These are phyloP conservation scores for Aspergillus carlsbadensis DNA, from an alignment of 495 filamentous ascomycete genomes.

Conservation along the genomic window DNA sequence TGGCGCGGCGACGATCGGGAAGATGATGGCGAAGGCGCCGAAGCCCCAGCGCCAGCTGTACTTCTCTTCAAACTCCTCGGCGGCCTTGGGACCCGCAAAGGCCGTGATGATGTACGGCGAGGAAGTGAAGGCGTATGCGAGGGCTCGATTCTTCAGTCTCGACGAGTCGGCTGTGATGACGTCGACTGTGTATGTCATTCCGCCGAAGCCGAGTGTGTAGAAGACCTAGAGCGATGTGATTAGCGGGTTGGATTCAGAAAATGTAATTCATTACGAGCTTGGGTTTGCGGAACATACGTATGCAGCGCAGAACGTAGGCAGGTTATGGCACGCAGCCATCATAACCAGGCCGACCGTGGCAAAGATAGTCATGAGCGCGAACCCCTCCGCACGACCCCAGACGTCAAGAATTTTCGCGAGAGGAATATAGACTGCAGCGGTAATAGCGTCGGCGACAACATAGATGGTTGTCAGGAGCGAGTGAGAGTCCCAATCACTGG, in stretches of 20 bases:
- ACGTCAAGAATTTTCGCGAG: slow-evolving; percentile 66
- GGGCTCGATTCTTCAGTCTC: slow-evolving; percentile 53
- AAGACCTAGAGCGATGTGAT: slow-evolving; percentile 29
- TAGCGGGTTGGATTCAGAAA: no score
- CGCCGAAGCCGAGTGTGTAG: slow-evolving; percentile 54
- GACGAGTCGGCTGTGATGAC: slow-evolving; percentile 64
- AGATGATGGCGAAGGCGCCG: slow-evolving; percentile 57
- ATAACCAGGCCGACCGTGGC: slow-evolving; percentile 43
- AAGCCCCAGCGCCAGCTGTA: slow-evolving; percentile 60
- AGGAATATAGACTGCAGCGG: slow-evolving; percentile 59
- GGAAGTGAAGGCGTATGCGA: slow-evolving; percentile 57
- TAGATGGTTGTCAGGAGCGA: slow-evolving; percentile 32
- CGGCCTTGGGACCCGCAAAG: slow-evolving; percentile 28
- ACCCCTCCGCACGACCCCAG: slow-evolving; percentile 57
- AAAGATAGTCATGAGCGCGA: slow-evolving; percentile 41
- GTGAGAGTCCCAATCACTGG: slow-evolving; percentile 31
- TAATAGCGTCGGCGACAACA: slow-evolving; percentile 45
- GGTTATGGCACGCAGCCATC: slow-evolving; percentile 48
- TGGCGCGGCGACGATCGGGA: slow-evolving; percentile 51
- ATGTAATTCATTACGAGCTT: no score
- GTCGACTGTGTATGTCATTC: slow-evolving; percentile 52
- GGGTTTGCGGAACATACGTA: slow-evolving; percentile 26
- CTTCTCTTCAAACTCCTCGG: slow-evolving; percentile 45
- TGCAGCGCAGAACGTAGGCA: slow-evolving; percentile 46
- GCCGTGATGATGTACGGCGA: slow-evolving; percentile 54